phyloP scores from a whole-genome alignment of 148 eudicot species.

The Heliamphora exappendiculata region DNA sequence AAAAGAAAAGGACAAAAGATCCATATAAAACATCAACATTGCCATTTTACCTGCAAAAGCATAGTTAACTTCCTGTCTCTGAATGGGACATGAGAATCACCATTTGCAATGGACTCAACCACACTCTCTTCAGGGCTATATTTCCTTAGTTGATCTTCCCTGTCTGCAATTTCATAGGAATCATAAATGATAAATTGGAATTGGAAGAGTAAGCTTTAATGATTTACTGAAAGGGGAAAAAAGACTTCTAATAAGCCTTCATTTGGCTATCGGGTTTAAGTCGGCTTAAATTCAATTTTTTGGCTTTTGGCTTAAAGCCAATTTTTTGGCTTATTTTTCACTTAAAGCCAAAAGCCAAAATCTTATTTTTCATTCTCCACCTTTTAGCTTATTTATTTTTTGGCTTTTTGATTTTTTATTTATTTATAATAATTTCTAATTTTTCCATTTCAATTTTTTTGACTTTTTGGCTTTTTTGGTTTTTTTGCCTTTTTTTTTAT shows the following conservation, averaged over 20 bases:
- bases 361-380: no score
- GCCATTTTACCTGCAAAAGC: conserved; percentile 87
- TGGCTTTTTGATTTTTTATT: no score
- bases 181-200: not conserved
- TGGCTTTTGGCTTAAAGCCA: no score
- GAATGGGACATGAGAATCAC: conserved; percentile 95
- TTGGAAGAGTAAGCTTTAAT: not conserved
- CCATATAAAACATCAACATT: not conserved
- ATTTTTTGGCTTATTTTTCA: no score
- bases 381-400: no score
- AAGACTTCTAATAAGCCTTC: conserved; percentile 46
- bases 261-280: conserved; percentile 79
- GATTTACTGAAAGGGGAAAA: not conserved
- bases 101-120: conserved; percentile 96
- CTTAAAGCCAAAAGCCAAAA: no score
- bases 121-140: conserved; percentile 83
- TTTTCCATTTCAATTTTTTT: no score
- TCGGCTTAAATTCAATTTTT: no score
- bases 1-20: not conserved
- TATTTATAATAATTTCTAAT: no score
- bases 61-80: conserved; percentile 97
- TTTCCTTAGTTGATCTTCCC: conserved; percentile 95
- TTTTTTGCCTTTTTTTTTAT: no score
- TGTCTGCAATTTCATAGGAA: conserved; percentile 46
- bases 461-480: no score